phyloP scores from a whole-genome alignment of 208 protist genomes.

The Trypanosomatidae sp. region DNA sequence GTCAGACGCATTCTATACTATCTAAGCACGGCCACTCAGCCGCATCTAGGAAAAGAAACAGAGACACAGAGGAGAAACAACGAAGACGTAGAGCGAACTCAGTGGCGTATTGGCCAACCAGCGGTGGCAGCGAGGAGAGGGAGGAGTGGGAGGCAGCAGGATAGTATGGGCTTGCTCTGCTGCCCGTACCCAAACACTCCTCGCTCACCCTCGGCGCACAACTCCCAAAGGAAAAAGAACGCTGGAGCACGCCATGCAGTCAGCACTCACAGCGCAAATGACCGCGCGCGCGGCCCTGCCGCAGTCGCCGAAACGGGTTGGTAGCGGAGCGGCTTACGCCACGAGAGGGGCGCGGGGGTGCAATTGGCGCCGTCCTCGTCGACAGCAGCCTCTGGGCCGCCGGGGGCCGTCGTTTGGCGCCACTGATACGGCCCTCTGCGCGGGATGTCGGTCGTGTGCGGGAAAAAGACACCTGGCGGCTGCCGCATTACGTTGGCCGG shows the following conservation, averaged over 20 bases:
- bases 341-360: slow-evolving; percentile 1
- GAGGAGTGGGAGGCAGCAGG: not conserved
- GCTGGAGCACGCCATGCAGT: not conserved
- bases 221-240: no score
- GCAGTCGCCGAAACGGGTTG: not conserved
- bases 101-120: not conserved
- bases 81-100: not conserved
- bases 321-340: slow-evolving; percentile 26
- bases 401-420: not conserved
- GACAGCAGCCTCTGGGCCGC: not conserved
- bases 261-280: not conserved
- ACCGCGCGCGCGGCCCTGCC: not conserved
- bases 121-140: not conserved
- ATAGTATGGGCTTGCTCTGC: not conserved
- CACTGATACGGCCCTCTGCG: not conserved
- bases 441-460: not conserved
- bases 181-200: not conserved
- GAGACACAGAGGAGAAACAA: not conserved
- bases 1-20: not conserved
- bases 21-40: not conserved
- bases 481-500: slow-evolving; percentile 11
- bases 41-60: not conserved
- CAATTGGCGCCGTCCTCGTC: not conserved
- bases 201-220: no score
- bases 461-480: not conserved